phyloP scores from a whole-genome alignment of 2,329 filamentous ascomycete species.

The Monosporascus cannonballus region DNA sequence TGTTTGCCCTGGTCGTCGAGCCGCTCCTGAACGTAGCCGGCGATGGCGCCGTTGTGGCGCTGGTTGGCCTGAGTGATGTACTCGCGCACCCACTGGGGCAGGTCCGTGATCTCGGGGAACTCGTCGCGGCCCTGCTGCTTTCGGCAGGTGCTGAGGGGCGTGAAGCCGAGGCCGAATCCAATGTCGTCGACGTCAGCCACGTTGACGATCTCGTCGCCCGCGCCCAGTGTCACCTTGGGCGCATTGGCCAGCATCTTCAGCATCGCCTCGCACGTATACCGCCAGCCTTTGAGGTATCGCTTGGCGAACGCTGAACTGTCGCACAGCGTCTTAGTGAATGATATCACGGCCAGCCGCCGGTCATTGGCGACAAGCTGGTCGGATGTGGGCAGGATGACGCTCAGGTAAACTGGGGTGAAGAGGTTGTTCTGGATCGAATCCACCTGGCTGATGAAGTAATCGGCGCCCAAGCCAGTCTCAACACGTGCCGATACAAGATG shows the following conservation, averaged over 20 bases:
- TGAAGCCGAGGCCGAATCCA: conserved; percentile 91
- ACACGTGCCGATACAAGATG: conserved; percentile 78
- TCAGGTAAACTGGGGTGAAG: conserved; percentile 80
- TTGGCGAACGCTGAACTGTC: conserved; percentile 79
- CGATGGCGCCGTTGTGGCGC: conserved; percentile 65
- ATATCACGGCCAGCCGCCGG: conserved; percentile 88
- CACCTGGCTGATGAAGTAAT: conserved; percentile 84
- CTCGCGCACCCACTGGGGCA: conserved; percentile 76
- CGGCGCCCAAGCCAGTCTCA: conserved; percentile 78
- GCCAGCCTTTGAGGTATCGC: conserved; percentile 85
- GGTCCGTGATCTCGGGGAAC: conserved; percentile 77
- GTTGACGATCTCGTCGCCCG: conserved; percentile 69
- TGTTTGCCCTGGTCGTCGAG: conserved; percentile 56
- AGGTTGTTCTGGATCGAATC: conserved; percentile 74
- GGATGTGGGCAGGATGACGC: conserved; percentile 81
- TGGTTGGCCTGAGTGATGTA: conserved; percentile 74
- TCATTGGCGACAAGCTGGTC: conserved; percentile 85
- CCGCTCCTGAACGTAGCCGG: conserved; percentile 64
- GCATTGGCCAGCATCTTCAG: conserved; percentile 86
- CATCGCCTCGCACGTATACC: conserved; percentile 80
- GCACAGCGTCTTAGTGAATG: conserved; percentile 84
- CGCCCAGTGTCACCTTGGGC: conserved; percentile 57
- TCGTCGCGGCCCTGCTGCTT: conserved; percentile 69
- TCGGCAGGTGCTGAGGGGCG: conserved; percentile 80
- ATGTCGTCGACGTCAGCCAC: conserved; percentile 94